A percentile compares a stretch with the other conserved stretches of the same genome.
phyloP scores from a whole-genome alignment of 169 alveolate genomes.

The Besnoitia besnoiti region DNA sequence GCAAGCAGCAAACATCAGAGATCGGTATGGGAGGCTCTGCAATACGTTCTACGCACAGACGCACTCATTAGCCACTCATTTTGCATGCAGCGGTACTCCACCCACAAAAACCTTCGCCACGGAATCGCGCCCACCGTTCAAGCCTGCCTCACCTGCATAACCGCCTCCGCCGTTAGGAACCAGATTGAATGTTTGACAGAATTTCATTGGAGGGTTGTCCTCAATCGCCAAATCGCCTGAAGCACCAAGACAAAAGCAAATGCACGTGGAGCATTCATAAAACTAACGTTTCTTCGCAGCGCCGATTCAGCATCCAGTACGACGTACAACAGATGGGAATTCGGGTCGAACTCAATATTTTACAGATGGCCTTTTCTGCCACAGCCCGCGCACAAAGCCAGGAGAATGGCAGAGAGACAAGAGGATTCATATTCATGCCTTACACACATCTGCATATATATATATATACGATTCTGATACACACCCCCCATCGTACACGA shows the following conservation, averaged over 20 bases:
- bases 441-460: background rate
- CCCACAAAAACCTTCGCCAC: too few species aligned
- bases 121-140: too few species aligned
- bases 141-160: conserved; percentile 68
- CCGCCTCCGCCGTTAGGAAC: conserved; percentile 82
- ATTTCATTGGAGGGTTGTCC: conserved; percentile 82
- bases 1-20: background rate
- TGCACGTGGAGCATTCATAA: background rate
- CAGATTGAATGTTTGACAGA: conserved; percentile 80
- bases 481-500: background rate
- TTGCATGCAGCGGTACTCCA: too few species aligned
- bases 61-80: too few species aligned
- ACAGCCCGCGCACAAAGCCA: too few species aligned
- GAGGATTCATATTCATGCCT: background rate
- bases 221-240: conserved; percentile 80
- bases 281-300: background rate
- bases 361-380: background rate
- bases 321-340: background rate
- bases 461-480: background rate
- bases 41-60: too few species aligned
- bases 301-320: too few species aligned
- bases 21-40: too few species aligned
- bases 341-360: background rate
- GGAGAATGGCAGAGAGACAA: too few species aligned
- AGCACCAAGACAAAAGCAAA: background rate